phyloP scores from a whole-genome alignment of 1,139 yeast species.

The Scheffersomyces parashehatae region DNA sequence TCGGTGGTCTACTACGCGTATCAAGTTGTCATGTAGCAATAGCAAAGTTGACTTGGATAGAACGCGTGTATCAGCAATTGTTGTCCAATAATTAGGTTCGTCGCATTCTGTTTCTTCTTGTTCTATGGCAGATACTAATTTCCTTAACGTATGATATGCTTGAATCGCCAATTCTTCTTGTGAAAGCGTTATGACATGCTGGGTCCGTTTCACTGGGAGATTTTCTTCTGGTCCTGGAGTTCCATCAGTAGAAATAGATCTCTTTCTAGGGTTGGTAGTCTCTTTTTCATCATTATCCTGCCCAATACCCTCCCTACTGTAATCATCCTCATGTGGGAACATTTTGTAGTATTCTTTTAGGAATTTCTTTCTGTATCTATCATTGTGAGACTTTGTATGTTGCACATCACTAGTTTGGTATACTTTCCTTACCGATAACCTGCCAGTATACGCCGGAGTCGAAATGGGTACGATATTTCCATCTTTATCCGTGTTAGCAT shows the following conservation, averaged over 20 bases:
- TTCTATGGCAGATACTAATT: background rate
- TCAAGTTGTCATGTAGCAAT: conserved; percentile 6
- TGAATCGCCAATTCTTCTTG: background rate
- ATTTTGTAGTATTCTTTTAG: conserved; percentile 3
- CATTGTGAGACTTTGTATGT: conserved; percentile 9
- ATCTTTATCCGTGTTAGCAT: background rate
- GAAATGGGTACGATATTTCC: background rate
- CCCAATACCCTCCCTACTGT: background rate
- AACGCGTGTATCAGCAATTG: conserved; percentile 1
- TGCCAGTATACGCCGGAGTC: background rate
- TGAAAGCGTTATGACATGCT: background rate
- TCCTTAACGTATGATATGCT: background rate
- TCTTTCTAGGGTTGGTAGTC: background rate
- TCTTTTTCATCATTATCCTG: background rate
- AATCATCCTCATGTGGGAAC: background rate
- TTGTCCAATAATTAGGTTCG: conserved; percentile 4
- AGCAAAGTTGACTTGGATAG: conserved; percentile 5
- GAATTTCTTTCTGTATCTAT: conserved; percentile 11
- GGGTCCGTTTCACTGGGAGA: conserved; percentile 6
- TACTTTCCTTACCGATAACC: conserved; percentile 15
- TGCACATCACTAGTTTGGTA: conserved; percentile 7
- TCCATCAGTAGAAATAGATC: background rate
- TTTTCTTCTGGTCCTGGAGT: background rate
- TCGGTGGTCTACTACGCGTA: conserved; percentile 2
- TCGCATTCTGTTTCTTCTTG: conserved; percentile 2